phyloP scores from a whole-genome alignment of 257 asterid species.

The Dorcoceras hygrometricum region DNA sequence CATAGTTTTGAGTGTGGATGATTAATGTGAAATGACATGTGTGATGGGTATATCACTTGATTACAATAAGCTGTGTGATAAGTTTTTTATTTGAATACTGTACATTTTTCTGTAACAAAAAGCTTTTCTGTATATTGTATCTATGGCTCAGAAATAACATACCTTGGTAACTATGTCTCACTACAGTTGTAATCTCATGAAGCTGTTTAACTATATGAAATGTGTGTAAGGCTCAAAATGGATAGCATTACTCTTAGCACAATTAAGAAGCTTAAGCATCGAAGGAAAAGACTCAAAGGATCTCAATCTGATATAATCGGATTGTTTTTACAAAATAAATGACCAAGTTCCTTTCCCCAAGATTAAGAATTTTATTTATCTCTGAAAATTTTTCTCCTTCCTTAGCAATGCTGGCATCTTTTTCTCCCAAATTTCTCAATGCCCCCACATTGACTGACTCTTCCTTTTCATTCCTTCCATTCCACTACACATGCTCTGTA shows the following conservation, averaged over 20 bases:
- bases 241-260: neutral
- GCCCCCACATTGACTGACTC: no score
- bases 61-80: slow-evolving; percentile 1
- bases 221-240: neutral
- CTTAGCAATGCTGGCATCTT: no score
- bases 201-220: neutral
- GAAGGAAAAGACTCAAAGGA: neutral
- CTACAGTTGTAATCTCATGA: neutral
- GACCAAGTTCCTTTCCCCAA: no score
- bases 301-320: no score
- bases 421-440: no score
- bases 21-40: neutral
- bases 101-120: neutral
- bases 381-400: no score
- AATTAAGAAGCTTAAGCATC: no score
- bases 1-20: neutral
- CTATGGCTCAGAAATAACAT: neutral
- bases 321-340: no score
- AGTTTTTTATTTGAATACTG: neutral
- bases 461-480: no score
- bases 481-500: no score
- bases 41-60: neutral
- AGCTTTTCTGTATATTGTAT: neutral
- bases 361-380: no score
- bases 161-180: slow-evolving; percentile 1